A percentile compares a stretch with the other conserved stretches of the same genome.
Evolutionary conservation across 129 eudicot species (phyloP).

Genomic region (Gnaphalium uliginosum): DNA sequence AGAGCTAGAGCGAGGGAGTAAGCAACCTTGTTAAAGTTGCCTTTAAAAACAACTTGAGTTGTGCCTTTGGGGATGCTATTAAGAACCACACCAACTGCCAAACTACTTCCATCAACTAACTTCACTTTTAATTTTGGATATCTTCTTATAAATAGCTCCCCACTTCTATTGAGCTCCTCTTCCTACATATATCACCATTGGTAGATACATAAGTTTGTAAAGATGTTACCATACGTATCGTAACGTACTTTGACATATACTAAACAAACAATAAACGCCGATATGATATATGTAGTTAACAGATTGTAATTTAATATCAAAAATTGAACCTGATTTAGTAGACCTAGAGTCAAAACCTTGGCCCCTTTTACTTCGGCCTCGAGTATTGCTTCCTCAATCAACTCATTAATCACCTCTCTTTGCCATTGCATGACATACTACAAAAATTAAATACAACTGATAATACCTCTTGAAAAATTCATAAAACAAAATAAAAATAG

Average conservation of each 20-base stretch:
- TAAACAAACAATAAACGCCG: not conserved
- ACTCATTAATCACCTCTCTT: slow-evolving; percentile 52
- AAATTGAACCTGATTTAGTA: slow-evolving; percentile 71
- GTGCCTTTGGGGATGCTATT: slow-evolving; percentile 76
- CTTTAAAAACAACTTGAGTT: slow-evolving; percentile 60
- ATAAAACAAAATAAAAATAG: not conserved
- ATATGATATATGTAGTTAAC: not conserved
- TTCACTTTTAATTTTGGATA: slow-evolving; percentile 60
- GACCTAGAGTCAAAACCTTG: slow-evolving; percentile 73
- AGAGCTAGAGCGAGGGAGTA: slow-evolving; percentile 49
- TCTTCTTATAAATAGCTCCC: slow-evolving; percentile 54
- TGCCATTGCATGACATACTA: slow-evolving; percentile 79
- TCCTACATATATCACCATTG: slow-evolving; percentile 35
- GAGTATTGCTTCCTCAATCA: slow-evolving; percentile 82
- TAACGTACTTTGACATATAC: too few relatives aligned
- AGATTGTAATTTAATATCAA: not conserved
- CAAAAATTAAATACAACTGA: not conserved
- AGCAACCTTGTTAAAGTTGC: slow-evolving; percentile 60
- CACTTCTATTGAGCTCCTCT: slow-evolving; percentile 61
- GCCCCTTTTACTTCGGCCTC: slow-evolving; percentile 65
- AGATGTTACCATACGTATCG: not conserved
- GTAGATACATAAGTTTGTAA: not conserved
- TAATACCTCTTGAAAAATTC: too few relatives aligned
- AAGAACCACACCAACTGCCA: slow-evolving; percentile 72
- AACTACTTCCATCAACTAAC: slow-evolving; percentile 85